Conservation (phyloP, 495 filamentous ascomycete species). For the Penicillium lagena region DNA sequence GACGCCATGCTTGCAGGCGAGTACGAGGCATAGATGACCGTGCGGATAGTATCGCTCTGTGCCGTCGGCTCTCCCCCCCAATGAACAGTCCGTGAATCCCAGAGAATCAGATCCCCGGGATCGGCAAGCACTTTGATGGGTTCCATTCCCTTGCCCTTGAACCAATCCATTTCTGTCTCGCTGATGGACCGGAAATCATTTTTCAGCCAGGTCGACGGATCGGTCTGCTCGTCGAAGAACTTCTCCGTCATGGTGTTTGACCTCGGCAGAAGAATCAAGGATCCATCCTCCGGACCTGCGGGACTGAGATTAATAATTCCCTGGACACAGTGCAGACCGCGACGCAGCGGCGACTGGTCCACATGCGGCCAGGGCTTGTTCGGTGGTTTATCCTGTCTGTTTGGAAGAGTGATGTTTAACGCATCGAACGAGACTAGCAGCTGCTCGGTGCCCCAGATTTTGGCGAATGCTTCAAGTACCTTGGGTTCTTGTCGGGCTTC, state of each 20-base stretch:
- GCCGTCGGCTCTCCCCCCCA: slow-evolving; percentile 21
- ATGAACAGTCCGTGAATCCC: slow-evolving; percentile 36
- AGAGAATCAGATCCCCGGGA: slow-evolving; percentile 36
- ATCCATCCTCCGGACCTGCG: slow-evolving; percentile 28
- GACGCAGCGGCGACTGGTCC: slow-evolving; percentile 17
- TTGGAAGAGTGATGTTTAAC: slow-evolving; percentile 12
- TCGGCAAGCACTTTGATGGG: slow-evolving; percentile 31
- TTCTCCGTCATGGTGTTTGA: slow-evolving; percentile 24
- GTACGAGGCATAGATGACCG: slow-evolving; percentile 33
- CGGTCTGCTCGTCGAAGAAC: slow-evolving; percentile 28
- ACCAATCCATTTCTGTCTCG: slow-evolving; percentile 28
- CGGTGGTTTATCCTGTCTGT: slow-evolving; percentile 8
- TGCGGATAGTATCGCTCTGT: slow-evolving; percentile 20
- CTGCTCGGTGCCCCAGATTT: slow-evolving; percentile 13
- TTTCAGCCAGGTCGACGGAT: slow-evolving; percentile 17
- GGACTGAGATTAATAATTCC: slow-evolving; percentile 35
- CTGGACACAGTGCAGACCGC: slow-evolving; percentile 32
- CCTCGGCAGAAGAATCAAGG: slow-evolving; percentile 22
- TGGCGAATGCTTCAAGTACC: slow-evolving; percentile 26
- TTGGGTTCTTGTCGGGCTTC: slow-evolving; percentile 32
- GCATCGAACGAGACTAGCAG: slow-evolving; percentile 19
- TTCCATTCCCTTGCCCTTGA: slow-evolving; percentile 18
- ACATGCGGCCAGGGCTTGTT: slow-evolving; percentile 17
- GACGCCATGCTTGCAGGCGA: slow-evolving; percentile 26
- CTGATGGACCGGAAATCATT: slow-evolving; percentile 25